phyloP scores from a whole-genome alignment of 2,329 filamentous ascomycete species.

The Talaromyces verruculosus region DNA sequence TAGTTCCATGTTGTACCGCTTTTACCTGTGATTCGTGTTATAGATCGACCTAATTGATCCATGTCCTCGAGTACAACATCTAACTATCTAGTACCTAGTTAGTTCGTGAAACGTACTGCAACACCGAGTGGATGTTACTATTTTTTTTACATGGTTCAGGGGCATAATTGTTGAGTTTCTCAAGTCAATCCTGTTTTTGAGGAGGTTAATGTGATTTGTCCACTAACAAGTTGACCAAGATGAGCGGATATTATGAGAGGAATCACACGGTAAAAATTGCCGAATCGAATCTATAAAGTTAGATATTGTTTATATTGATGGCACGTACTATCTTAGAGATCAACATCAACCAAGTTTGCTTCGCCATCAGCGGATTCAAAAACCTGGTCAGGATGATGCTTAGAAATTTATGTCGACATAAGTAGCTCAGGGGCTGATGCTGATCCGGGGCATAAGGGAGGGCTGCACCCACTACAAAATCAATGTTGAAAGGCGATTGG shows the following conservation, averaged over 20 bases:
- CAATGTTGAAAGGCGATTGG: not conserved
- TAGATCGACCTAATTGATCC: not conserved
- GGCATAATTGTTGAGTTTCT: not conserved
- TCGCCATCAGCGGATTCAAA: not conserved
- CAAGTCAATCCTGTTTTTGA: not conserved
- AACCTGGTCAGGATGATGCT: not conserved
- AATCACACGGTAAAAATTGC: not conserved
- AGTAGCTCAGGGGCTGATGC: not conserved
- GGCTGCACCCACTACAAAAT: not conserved
- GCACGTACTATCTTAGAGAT: not conserved
- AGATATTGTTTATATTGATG: too few species aligned
- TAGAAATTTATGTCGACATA: not conserved
- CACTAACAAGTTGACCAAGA: not conserved
- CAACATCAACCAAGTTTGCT: not conserved
- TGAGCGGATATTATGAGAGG: not conserved
- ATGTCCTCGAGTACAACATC: not conserved
- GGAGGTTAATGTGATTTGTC: not conserved
- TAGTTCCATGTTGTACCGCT: not conserved
- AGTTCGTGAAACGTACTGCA: not conserved
- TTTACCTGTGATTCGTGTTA: not conserved
- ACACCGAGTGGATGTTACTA: too few species aligned
- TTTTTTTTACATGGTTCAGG: not conserved
- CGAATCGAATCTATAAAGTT: not conserved
- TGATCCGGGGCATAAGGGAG: not conserved
- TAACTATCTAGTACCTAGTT: not conserved